Conservation (phyloP, 139 green algal species). For the Coelastrella sp. region DNA sequence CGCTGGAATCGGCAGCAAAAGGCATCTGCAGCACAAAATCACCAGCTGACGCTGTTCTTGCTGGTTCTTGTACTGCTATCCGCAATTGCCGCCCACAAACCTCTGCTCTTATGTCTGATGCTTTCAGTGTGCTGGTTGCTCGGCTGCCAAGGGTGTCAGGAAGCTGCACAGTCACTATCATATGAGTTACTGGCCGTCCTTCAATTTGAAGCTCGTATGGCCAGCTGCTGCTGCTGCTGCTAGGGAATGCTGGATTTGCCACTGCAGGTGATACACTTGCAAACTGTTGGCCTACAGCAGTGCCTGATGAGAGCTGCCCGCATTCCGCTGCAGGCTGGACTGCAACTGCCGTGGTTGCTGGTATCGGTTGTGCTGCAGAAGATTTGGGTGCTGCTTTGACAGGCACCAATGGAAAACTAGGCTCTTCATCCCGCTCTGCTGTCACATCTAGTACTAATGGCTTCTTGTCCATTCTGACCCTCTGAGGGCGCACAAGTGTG, state of each 20-base stretch:
- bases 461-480: constrained; percentile 56
- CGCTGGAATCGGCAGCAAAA: constrained; percentile 33
- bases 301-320: constrained; percentile 14
- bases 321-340: not conserved
- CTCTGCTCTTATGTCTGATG: constrained; percentile 21
- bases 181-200: constrained; percentile 49
- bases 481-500: constrained; percentile 51
- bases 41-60: not conserved
- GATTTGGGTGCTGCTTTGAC: constrained; percentile 36
- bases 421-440: constrained; percentile 51
- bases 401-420: constrained; percentile 59
- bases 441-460: constrained; percentile 63
- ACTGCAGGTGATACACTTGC: not conserved
- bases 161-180: constrained; percentile 50
- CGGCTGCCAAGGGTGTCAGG: no score
- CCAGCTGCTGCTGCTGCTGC: not conserved
- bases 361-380: not conserved
- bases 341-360: not conserved
- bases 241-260: not conserved
- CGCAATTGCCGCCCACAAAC: constrained; percentile 44
- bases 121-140: not conserved
- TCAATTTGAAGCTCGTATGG: constrained; percentile 48
- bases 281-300: not conserved
- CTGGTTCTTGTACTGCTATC: not conserved
- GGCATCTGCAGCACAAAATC: constrained; percentile 51